These are phyloP conservation scores for Ramicandelaber brevisporus DNA, from an alignment of 192 early-diverging fungal genomes.

Conservation along the genomic window DNA sequence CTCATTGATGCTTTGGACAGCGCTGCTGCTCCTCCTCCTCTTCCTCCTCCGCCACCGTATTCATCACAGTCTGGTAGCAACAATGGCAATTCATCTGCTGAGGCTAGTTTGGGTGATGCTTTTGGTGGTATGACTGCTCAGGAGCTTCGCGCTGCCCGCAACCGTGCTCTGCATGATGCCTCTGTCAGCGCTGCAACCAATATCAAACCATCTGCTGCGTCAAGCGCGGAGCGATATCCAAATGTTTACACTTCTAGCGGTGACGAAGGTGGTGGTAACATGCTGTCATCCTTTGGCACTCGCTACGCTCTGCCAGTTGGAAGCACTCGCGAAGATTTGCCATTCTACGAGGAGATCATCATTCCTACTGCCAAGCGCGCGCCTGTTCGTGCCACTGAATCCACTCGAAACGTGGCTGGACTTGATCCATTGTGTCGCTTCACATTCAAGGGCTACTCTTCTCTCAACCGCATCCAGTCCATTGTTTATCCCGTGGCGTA, in stretches of 20 bases:
- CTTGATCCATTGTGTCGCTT: conserved; percentile 50
- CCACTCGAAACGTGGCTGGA: conserved; percentile 27
- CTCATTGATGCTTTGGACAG: no score
- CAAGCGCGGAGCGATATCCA: conserved; percentile 32
- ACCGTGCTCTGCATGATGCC: no score
- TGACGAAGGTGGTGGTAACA: conserved; percentile 26
- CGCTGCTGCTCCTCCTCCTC: no score
- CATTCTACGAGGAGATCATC: conserved; percentile 74
- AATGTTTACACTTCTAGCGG: conserved; percentile 52
- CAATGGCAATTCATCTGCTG: no score
- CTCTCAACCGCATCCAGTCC: conserved; percentile 86
- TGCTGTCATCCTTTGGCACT: conserved; percentile 51
- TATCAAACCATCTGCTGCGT: no score
- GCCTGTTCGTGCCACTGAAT: conserved; percentile 33
- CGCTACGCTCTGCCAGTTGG: conserved; percentile 56
- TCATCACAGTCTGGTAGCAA: no score
- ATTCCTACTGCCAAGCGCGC: conserved; percentile 58
- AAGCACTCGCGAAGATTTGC: conserved; percentile 36
- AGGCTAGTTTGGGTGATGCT: no score
- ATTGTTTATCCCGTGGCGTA: conserved; percentile 86
- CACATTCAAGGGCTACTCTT: conserved; percentile 66
- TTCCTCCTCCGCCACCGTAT: no score
- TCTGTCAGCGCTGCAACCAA: no score
- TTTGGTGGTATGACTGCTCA: no score
- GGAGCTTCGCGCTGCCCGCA: no score